A percentile compares a stretch with the other conserved stretches of the same genome.
Evolutionary conservation across 768 basidiomycete genomes (phyloP).

Genomic region (Podaxis rugospora): DNA sequence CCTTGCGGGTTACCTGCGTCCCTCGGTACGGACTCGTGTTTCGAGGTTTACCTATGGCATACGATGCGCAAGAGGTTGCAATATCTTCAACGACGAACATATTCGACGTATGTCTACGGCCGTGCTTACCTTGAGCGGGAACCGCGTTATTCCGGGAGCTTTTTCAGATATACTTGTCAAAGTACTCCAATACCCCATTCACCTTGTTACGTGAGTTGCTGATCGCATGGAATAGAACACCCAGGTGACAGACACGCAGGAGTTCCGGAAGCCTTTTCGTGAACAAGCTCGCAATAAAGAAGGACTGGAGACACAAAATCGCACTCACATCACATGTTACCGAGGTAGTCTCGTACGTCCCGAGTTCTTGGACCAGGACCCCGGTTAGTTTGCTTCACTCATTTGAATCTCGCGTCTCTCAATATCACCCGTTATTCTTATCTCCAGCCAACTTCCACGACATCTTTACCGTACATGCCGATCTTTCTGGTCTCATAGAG

Average conservation of each 20-base stretch:
- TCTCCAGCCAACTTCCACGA: constrained; percentile 13
- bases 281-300: constrained; percentile 11
- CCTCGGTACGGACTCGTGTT: constrained; percentile 21
- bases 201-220: background rate
- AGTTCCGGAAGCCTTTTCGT: constrained; percentile 15
- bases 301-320: constrained; percentile 2
- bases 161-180: constrained; percentile 10
- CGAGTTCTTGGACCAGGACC: constrained; percentile 13
- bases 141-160: constrained; percentile 1
- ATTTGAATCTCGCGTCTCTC: background rate
- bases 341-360: constrained; percentile 10
- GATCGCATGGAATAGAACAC: constrained; percentile 14
- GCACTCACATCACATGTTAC: constrained; percentile 12
- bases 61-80: constrained; percentile 15
- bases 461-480: background rate
- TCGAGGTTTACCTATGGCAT: constrained; percentile 23
- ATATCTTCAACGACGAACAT: constrained; percentile 20
- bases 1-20: constrained; percentile 24
- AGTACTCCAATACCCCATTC: background rate
- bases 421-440: background rate
- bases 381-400: constrained; percentile 4
- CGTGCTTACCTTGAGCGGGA: background rate
- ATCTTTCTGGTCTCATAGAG: constrained; percentile 12
- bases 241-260: constrained; percentile 17
- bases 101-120: constrained; percentile 7